Base-by-base conservation (phyloP, 495 filamentous ascomycete genomes). In the Hypoxylon fragiforme region DNA sequence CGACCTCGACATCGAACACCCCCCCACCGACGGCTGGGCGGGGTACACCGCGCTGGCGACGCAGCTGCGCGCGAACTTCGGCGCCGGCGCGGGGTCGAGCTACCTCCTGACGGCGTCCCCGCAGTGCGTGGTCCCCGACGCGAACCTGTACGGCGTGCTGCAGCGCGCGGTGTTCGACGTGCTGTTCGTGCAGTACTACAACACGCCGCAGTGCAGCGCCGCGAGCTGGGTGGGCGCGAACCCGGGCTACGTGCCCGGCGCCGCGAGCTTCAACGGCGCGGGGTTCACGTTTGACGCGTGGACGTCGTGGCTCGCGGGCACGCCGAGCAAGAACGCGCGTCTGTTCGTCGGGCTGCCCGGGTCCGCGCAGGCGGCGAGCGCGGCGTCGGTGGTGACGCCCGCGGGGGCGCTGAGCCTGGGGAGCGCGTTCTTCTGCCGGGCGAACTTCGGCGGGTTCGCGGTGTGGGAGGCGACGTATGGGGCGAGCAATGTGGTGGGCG, bases 131-230 rank as follows among this genome's bases (percentile, higher is more conserved):
- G 77, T 79, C 19, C 70, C 61, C 56, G 65, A 71, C 26, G 68
- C 71, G n/a, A 73, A 79, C 26, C 71, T 85, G 44, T 72, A 75
- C 21, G 70, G 72, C 3, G 77, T 81, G 26, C 77, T 90, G 21
- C 62, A 72, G 40, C 72, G 68, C 0, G 72, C 74, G 26, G 49
- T 63, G 8, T 80, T 87, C 48, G 86, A 90, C 60, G 80, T 83
- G 39, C 67, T 88, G 12, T 88, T 81, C 65, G 74, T 86, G 11
- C 86, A 88, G 61, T 88, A 85, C 74, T 87, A 86, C 70, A 85
- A 87, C 73, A 86, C 85, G 63, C 47, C 57, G 16, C 57, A 56
- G 12, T 88, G 85, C 68, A 78, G 76, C 37, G 81, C 82, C 1
- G 67, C 72, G 7, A 64, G 71, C 40, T 82, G 70, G 50, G 65